Base-by-base conservation (phyloP, 495 filamentous ascomycete genomes). In the Copromyces sp. region DNA sequence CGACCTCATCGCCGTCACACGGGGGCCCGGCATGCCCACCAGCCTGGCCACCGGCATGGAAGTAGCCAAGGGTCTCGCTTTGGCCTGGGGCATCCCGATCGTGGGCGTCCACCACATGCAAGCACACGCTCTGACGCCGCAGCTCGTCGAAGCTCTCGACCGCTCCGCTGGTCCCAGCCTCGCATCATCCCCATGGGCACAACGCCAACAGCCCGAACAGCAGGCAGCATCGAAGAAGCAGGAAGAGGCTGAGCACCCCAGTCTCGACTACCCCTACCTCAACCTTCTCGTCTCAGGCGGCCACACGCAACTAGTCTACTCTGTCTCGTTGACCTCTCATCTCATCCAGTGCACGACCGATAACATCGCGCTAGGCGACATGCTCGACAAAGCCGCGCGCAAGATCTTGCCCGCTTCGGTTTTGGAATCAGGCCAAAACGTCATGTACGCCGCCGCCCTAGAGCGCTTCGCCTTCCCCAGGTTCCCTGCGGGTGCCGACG, bases 81-180 rank as follows among this genome's bases (percentile, higher is more conserved):
- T 92, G 37, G 94, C 91, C 41, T 95, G 91, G 92, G 86, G 90
- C 69, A 84, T 93, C 3, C 94, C 94, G 3, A 81, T 98, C 38
- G 78, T 98, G 3, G 95, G 88, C 0, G 93, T 98, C 0, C 90
- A 99, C 77, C 95, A 99, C 80, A 98, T 99, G 95, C 94, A 98
- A 78, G 95, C 95, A 16, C 95, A 99, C 80, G 89, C 94, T 3
- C 80, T 99, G 68, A 98, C 95, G 7, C 92, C 94, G 8, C 87
- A 92, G 3, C 88, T 99, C n/a, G 89, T 93, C 2, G 80, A 84
- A 11, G 91, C 91, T 3, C 80, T 97, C 41, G 75, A 80, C 37
- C 47, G 42, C 32, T 39, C 75, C 20, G 53, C 69, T 70, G 70
- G 71, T 9, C 8, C 39, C 20, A 38, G 70, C 35, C 41, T 20